These are phyloP conservation scores for Suaeda aralocaspica DNA, from an alignment of 148 eudicot genomes.

Conservation along the genomic window DNA sequence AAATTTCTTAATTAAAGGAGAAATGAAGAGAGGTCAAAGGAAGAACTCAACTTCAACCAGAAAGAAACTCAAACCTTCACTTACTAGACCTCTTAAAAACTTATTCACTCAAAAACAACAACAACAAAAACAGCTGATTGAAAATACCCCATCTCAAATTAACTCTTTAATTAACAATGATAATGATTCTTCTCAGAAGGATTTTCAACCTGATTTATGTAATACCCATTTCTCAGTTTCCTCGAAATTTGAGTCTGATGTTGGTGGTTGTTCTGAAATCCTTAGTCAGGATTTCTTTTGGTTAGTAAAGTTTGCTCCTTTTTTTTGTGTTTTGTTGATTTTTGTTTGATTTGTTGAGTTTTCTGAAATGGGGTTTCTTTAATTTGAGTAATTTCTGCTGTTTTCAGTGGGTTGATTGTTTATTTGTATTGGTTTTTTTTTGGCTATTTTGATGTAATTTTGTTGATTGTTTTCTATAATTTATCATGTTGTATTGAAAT, in stretches of 20 bases:
- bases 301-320: conserved; percentile 31
- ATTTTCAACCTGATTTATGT: conserved; percentile 29
- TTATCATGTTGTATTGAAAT: too few relatives aligned
- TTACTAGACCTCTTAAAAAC: conserved; percentile 34
- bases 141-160: background rate
- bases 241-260: conserved; percentile 10
- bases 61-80: conserved; percentile 28
- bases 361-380: background rate
- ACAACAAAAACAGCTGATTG: background rate
- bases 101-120: conserved; percentile 35
- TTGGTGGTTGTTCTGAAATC: conserved; percentile 33
- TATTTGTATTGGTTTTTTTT: too few relatives aligned
- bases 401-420: background rate
- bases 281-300: conserved; percentile 97
- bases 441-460: too few relatives aligned
- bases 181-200: conserved; percentile 25
- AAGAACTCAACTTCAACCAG: background rate
- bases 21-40: conserved; percentile 4
- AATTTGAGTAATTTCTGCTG: background rate
- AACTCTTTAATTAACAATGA: background rate
- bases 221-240: conserved; percentile 22
- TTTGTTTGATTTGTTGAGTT: background rate
- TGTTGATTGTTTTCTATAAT: too few relatives aligned
- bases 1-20: too few relatives aligned
- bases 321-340: background rate